These are phyloP conservation scores for Fusarium oligoseptatum DNA, from an alignment of 2,329 filamentous ascomycete species.

Conservation along the genomic window DNA sequence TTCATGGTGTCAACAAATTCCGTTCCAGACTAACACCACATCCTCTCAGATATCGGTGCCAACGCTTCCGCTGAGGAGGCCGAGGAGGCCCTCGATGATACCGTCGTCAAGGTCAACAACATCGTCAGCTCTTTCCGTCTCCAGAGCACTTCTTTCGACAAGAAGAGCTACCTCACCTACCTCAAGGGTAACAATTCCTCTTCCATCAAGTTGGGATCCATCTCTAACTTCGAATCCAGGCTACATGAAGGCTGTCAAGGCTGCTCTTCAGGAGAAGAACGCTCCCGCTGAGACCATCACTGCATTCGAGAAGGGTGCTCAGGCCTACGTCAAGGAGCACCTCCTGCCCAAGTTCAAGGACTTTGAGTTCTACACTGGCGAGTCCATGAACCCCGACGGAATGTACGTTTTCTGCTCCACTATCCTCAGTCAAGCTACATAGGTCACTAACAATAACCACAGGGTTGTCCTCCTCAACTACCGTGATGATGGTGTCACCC, in stretches of 20 bases:
- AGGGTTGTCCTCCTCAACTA: slow-evolving; percentile 96
- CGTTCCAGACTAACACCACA: slow-evolving; percentile 20
- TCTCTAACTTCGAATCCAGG: slow-evolving; percentile 58
- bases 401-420: slow-evolving; percentile 74
- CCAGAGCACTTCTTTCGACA: slow-evolving; percentile 82
- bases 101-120: slow-evolving; percentile 84
- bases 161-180: slow-evolving; percentile 86
- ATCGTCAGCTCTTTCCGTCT: slow-evolving; percentile 94
- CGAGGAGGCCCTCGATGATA: slow-evolving; percentile 81
- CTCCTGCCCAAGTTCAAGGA: slow-evolving; percentile 91
- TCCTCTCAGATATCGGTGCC: slow-evolving; percentile 81
- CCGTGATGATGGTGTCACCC: slow-evolving; percentile 94
- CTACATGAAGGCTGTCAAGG: slow-evolving; percentile 94
- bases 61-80: slow-evolving; percentile 96
- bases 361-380: slow-evolving; percentile 93
- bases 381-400: slow-evolving; percentile 92
- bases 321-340: slow-evolving; percentile 83
- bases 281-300: slow-evolving; percentile 76
- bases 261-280: slow-evolving; percentile 72
- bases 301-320: slow-evolving; percentile 83
- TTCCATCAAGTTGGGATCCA: neutral
- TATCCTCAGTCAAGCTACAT: neutral
- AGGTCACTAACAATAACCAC: slow-evolving; percentile 12
- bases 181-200: slow-evolving; percentile 77
- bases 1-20: neutral